Conservation (phyloP, 2,329 filamentous ascomycete species). For the Pseudocercospora fuligena region DNA sequence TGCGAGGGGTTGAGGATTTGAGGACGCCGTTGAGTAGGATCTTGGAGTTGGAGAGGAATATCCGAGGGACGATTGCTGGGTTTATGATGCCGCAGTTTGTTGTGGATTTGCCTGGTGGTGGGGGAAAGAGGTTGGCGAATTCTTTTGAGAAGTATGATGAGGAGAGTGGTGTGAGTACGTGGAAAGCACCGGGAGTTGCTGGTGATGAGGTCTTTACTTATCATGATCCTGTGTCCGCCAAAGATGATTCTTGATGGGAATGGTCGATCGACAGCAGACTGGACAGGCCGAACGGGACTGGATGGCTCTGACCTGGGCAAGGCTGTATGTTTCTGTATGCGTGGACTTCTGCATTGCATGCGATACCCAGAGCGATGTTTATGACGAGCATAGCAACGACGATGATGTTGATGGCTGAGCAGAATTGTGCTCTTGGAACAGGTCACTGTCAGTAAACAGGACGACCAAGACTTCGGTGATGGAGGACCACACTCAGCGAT, state of each 20-base stretch:
- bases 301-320: background rate
- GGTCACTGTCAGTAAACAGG: background rate
- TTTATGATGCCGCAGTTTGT: constrained; percentile 68
- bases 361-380: background rate
- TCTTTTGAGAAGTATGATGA: constrained; percentile 60
- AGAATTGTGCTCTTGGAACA: background rate
- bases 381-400: background rate
- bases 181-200: constrained; percentile 60
- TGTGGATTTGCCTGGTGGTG: constrained; percentile 66
- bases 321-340: background rate
- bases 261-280: constrained; percentile 16
- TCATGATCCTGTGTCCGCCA: constrained; percentile 55
- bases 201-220: constrained; percentile 59
- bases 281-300: constrained; percentile 11
- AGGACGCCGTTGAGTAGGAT: constrained; percentile 65
- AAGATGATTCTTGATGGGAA: background rate
- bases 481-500: background rate
- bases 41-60: constrained; percentile 60
- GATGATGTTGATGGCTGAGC: background rate
- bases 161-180: constrained; percentile 59
- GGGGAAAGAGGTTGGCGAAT: constrained; percentile 65
- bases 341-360: background rate
- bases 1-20: constrained; percentile 64
- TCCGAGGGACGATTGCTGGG: constrained; percentile 65
- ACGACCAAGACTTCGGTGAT: background rate